phyloP scores from a whole-genome alignment of 371 early-diverging fungal species.

The Mucor velutinosus region DNA sequence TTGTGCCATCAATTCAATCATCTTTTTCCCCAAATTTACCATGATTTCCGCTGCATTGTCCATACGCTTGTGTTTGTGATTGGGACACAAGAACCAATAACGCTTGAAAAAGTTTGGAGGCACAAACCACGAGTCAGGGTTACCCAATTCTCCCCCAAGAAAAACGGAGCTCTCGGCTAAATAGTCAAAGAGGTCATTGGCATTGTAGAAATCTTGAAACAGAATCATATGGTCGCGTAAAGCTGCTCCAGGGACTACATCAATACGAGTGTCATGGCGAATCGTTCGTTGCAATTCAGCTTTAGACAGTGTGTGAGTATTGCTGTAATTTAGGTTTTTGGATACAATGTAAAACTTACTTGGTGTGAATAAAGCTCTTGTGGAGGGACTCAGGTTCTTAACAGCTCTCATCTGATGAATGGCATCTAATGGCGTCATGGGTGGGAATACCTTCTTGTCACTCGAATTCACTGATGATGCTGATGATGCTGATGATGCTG shows the following conservation, averaged over 20 bases:
- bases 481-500: neutral
- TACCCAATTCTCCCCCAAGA: conserved; percentile 42
- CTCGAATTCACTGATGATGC: neutral
- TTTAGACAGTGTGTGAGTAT: conserved; percentile 5
- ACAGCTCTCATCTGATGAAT: conserved; percentile 29
- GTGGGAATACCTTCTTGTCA: conserved; percentile 28
- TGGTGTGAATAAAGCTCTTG: conserved; percentile 20
- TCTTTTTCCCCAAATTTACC: conserved; percentile 26
- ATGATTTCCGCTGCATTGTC: conserved; percentile 38
- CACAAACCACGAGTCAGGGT: conserved; percentile 44
- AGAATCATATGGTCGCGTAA: conserved; percentile 48
- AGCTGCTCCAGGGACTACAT: conserved; percentile 39
- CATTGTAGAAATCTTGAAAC: conserved; percentile 45
- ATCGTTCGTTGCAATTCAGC: conserved; percentile 43
- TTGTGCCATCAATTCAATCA: conserved; percentile 25
- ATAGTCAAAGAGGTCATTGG: conserved; percentile 39
- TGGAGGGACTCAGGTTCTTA: conserved; percentile 15
- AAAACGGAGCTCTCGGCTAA: conserved; percentile 31
- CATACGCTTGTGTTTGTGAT: conserved; percentile 27
- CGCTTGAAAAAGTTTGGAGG: conserved; percentile 37
- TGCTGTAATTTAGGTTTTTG: neutral
- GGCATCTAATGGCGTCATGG: conserved; percentile 44
- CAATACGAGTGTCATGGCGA: conserved; percentile 45
- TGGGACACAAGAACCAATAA: conserved; percentile 48
- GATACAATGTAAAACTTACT: conserved; percentile 4